Conservation (phyloP, 164 flowering plant genomes). For the Nymphaea thermarum region DNA sequence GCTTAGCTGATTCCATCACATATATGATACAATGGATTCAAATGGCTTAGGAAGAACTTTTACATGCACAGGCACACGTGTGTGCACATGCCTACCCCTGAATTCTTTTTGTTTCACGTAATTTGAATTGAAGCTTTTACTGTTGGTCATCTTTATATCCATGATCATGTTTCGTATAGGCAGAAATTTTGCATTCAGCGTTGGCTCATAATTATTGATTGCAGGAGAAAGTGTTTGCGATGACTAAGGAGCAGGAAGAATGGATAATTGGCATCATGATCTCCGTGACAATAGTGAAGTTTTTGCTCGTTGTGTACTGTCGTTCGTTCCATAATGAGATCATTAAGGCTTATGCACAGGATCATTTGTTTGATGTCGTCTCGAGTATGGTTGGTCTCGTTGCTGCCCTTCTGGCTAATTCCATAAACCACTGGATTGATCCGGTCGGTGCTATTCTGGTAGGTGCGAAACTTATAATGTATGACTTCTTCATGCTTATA, state of each 20-base stretch:
- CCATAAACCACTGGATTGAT: constrained; percentile 51
- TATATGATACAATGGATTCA: no score
- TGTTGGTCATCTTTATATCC: no score
- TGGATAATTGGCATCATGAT: constrained; percentile 78
- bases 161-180: no score
- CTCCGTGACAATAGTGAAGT: constrained; percentile 49
- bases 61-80: no score
- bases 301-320: constrained; percentile 53
- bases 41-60: no score
- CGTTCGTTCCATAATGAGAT: constrained; percentile 55
- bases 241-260: constrained; percentile 13
- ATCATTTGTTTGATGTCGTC: constrained; percentile 63
- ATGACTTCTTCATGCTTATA: not conserved
- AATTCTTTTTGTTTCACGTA: no score
- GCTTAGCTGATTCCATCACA: no score
- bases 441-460: constrained; percentile 62
- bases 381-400: constrained; percentile 56
- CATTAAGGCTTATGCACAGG: constrained; percentile 65
- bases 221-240: no score
- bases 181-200: no score
- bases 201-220: no score
- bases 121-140: no score
- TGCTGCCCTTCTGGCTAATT: constrained; percentile 44
- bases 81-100: no score
- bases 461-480: constrained; percentile 8